Evolutionary conservation across 164 flowering plant genomes (phyloP), one percentile per base, ranked within the genome.

Genomic region (Aristolochia contorta): DNA sequence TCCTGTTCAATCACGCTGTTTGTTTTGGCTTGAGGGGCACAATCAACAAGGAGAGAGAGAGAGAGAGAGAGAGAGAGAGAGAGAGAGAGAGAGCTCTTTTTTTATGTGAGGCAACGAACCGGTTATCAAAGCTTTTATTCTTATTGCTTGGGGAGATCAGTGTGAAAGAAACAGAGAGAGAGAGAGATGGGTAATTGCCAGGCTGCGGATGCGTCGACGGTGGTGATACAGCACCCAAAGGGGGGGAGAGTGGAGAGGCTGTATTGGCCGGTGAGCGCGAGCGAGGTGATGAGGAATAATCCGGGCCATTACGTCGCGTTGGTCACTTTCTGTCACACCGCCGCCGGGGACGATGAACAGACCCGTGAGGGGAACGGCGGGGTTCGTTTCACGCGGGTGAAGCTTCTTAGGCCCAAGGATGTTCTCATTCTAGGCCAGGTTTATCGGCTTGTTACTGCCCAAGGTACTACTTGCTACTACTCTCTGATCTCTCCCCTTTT

Each of bases 291-390:
- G 88, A 89, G 74, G 72, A 69, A 57, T 58, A 85, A 92, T 58
- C 96, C 96, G 1, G 93, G 95, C 24, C 86, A 89, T 72, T 83
- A 84, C 60, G 96, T 92, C 1, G 97, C 96, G 46, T 87, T 89
- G 16, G 79, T 92, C 71, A 82, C 72, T 55, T 60, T 59, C 24
- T 27, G 57, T 43, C 62, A 63, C 32, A 67, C 63, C 54, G 18
- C 63, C 30, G 30, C 30, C 30, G 30, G 30, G 5, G 30, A 27
- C 47, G 20, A 67, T 62, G 32, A 59, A 62, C 20, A 48, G 45
- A 37, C 43, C 24, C 33, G 21, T 14, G 56, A 46, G 16, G 69
- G 16, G 37, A 67, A 55, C 30, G 64, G 76, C 2, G 64, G 76
- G 2, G 72, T 85, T 19, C 66, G 85, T 6, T 33, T 84, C 16